Evolutionary conservation across 441 rosid species (phyloP), one percentile per base, ranked within the genome.

Genomic region (Pelargonium hybrid): DNA sequence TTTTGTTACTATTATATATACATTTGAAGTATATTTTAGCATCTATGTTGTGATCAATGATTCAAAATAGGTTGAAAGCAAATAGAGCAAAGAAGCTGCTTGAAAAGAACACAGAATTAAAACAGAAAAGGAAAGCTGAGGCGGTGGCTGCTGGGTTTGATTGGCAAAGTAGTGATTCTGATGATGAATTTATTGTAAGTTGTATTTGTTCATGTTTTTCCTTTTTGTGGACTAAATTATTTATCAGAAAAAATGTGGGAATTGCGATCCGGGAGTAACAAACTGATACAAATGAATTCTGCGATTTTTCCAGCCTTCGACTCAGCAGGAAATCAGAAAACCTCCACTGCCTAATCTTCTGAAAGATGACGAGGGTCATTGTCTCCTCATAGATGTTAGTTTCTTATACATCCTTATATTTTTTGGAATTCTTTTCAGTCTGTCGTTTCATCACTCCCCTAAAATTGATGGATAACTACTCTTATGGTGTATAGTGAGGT

Each of bases 381-480:
- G 76, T 77, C 89, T 88, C 78, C 83, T 93, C 74, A 80, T 90
- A 65, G 91, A 91, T 78, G 98, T 93, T 62, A 76, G 87, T n/a
- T n/a, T n/a, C n/a, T n/a, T n/a, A n/a, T 83, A 34, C 69, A 9
- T 26, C 66, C 41, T 69, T 69, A 52, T 69, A 18, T 21, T 43
- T 26, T 71, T 67, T 63, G 70, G 64, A 69, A 39, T 68, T 43
- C 10, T 63, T 74, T 61, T 52, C 29, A 65, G 1, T 59, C 23
- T 65, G 3, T 15, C 62, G 52, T 7, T 20, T 18, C 31, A 20
- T 20, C n/a, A 52, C 18, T 48, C 2, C 69, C n/a, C 45, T 31
- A 1, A 10, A 43, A 43, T 43, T 43, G 48, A 7, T 43, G 48
- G 10, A 43, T 5, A 43, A n/a, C n/a, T n/a, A n/a, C n/a, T n/a